Evolutionary conservation across 495 filamentous ascomycete genomes (phyloP).

Genomic region (Staphylotrichum longicolle): DNA sequence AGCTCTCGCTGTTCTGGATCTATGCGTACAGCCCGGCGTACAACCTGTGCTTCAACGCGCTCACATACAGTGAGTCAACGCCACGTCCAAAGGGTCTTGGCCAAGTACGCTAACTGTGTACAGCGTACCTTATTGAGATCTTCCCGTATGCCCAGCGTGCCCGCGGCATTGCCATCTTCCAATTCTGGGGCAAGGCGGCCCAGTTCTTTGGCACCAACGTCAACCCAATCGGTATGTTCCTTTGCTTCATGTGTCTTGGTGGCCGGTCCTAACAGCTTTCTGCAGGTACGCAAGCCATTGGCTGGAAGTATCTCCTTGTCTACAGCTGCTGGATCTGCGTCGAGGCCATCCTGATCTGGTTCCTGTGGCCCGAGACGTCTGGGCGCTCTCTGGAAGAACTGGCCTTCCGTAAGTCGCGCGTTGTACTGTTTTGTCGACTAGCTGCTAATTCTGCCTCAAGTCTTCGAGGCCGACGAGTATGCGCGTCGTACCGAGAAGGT

Average conservation of each 20-base stretch:
- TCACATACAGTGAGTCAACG: conserved; percentile 57
- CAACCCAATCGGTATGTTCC: conserved; percentile 55
- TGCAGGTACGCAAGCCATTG: conserved; percentile 48
- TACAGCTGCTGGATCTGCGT: conserved; percentile 58
- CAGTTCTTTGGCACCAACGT: conserved; percentile 56
- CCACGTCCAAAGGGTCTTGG: neutral
- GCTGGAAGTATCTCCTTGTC: conserved; percentile 57
- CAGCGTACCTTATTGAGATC: conserved; percentile 61
- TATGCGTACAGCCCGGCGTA: conserved; percentile 64
- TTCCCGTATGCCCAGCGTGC: conserved; percentile 62
- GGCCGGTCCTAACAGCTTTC: neutral
- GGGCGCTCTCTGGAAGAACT: conserved; percentile 63
- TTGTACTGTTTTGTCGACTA: neutral
- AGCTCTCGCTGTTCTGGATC: conserved; percentile 57
- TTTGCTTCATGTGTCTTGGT: neutral
- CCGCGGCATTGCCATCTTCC: conserved; percentile 62
- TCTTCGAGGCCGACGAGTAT: conserved; percentile 30
- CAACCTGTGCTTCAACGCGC: conserved; percentile 64
- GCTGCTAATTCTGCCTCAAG: neutral
- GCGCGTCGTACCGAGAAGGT: conserved; percentile 18
- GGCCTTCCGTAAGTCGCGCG: conserved; percentile 54
- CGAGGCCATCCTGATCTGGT: conserved; percentile 57
- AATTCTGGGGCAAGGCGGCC: conserved; percentile 56
- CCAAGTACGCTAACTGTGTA: neutral
- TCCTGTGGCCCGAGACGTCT: conserved; percentile 63